These are phyloP conservation scores for Fusarium mexicanum DNA, from an alignment of 2,329 filamentous ascomycete species.

Conservation along the genomic window DNA sequence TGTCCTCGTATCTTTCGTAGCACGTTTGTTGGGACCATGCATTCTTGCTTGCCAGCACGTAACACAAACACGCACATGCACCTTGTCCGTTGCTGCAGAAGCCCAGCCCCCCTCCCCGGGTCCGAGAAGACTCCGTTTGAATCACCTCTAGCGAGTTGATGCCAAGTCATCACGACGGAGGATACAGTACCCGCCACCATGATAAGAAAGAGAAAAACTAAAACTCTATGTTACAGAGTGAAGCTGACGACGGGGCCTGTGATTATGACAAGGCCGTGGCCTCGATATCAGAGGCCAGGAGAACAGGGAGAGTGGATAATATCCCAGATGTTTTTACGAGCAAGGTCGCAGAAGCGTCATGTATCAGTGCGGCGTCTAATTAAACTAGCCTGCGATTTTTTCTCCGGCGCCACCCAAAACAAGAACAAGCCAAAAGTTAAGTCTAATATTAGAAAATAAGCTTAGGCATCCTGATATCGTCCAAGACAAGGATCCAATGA, in stretches of 20 bases:
- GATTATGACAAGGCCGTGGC: not conserved
- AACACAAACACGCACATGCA: not conserved
- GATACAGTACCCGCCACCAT: slow-evolving; percentile 6
- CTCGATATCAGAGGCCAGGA: not conserved
- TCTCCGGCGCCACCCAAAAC: not conserved
- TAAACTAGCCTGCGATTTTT: not conserved
- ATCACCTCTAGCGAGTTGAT: slow-evolving; percentile 12
- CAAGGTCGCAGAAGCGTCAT: slow-evolving; percentile 22
- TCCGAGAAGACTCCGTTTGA: not conserved
- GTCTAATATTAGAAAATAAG: slow-evolving; percentile 26
- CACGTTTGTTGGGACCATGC: slow-evolving; percentile 2
- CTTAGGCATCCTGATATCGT: slow-evolving; percentile 12
- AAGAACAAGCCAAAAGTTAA: not conserved
- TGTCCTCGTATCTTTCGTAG: not conserved
- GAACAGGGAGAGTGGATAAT: not conserved
- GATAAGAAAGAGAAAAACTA: not conserved
- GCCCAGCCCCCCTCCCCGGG: not conserved
- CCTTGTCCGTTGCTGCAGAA: slow-evolving; percentile 12
- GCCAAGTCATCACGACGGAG: slow-evolving; percentile 3
- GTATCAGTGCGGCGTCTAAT: slow-evolving; percentile 26
- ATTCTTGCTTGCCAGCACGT: slow-evolving; percentile 1
- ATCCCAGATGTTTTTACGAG: slow-evolving; percentile 4
- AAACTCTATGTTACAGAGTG: not conserved
- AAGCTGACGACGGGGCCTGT: not conserved
- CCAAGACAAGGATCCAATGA: not conserved